Base-by-base conservation (phyloP, 306 rosid species). In the Pyrus pyrifolia region DNA sequence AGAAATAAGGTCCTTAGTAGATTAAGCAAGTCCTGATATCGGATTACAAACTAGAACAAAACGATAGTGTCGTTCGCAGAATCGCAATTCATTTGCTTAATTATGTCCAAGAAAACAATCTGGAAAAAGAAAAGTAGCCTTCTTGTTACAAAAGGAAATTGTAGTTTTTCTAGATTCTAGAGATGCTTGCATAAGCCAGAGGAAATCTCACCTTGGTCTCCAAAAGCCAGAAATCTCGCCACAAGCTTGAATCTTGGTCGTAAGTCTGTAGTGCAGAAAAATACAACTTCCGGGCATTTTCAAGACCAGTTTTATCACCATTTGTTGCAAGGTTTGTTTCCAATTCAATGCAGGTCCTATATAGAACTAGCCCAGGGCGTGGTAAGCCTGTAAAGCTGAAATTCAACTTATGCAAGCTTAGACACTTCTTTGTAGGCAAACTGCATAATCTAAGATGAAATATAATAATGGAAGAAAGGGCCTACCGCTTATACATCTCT, bases 311-410 rank as follows among this genome's bases (percentile, higher is more conserved):
- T 87, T 88, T 92, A 76, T 88, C 88, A 65, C 97, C 93, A 21
- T 52, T 65, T 49, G 86, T 86, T 53, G 98, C 90, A 77, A 90
- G 82, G 73, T 88, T 89, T 77, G 88, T 79, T 88, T 95, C 97
- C 81, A 95, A 76, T 75, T 89, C 92, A 68, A 90, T 90, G 87
- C 97, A 92, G 19, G 82, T 83, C 66, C 73, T 87, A 81, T 83
- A 89, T 72, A 87, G 44, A 57, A 82, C 92, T 78, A 92, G 90
- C 77, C 99, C 96, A 1, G 99, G 96, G 84, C 70, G 97, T 27
- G 97, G 97, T 71, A 92, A 81, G 78, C 89, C 89, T 49, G 85
- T 84, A 86, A 80, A 95, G 72, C 99, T 95, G 97, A 81, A 86
- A 78, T 75, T 63, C 71, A 64, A 86, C 77, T 68, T 22, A 30